phyloP scores from a whole-genome alignment of 148 eudicot species.

The Rhododendron kiyosumense region DNA sequence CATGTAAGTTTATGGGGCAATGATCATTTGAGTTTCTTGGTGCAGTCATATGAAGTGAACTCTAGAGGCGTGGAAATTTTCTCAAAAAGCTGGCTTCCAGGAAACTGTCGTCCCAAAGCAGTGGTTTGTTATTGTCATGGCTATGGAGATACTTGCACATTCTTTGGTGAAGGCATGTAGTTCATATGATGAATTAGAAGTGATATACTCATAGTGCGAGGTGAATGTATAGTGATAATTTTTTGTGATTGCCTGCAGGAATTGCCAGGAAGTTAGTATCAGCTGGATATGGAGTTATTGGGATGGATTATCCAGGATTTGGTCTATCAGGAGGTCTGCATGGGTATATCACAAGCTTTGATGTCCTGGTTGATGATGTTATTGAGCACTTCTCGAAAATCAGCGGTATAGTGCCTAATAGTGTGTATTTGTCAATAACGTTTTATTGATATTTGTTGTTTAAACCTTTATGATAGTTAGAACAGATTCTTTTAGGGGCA shows the following conservation, averaged over 20 bases:
- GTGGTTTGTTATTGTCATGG: conserved; percentile 82
- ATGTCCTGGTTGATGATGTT: conserved; percentile 70
- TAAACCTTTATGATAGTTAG: not conserved
- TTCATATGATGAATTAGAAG: conserved; percentile 8
- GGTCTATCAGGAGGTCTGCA: conserved; percentile 99
- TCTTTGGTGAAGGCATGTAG: conserved; percentile 83
- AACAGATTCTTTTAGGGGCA: not conserved
- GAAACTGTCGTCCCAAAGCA: conserved; percentile 59
- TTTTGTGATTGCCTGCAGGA: conserved; percentile 47
- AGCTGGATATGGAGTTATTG: conserved; percentile 83
- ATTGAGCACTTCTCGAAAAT: conserved; percentile 72
- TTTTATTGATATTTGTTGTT: not conserved
- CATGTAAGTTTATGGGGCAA: not conserved
- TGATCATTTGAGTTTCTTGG: conserved; percentile 17
- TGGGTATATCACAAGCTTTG: conserved; percentile 77
- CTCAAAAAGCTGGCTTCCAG: conserved; percentile 85
- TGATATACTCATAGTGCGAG: conserved; percentile 8
- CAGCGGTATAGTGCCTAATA: conserved; percentile 42
- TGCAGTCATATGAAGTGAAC: conserved; percentile 73
- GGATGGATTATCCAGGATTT: conserved; percentile 97
- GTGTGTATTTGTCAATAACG: not conserved
- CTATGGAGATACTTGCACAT: conserved; percentile 96
- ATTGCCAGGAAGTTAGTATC: conserved; percentile 80
- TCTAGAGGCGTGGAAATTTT: conserved; percentile 75
- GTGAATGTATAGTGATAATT: conserved; percentile 16